A percentile compares a stretch with the other conserved stretches of the same genome.
These are phyloP conservation scores for Lactarius tabidus DNA, from an alignment of 768 basidiomycete genomes.

Conservation along the genomic window DNA sequence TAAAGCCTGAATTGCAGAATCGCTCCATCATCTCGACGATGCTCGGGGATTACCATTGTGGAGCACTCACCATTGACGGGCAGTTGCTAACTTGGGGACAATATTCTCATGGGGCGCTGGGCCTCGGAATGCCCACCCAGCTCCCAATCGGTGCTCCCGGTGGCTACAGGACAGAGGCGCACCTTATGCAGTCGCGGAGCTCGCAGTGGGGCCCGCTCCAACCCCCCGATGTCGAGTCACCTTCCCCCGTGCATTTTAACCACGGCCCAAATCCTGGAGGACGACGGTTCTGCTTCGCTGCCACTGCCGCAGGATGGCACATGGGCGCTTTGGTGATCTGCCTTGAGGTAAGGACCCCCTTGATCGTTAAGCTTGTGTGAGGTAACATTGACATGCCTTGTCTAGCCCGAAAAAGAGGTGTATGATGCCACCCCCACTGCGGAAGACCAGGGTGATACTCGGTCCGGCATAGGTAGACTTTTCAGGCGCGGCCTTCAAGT, in stretches of 20 bases:
- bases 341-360: constrained; percentile 52
- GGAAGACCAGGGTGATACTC: constrained; percentile 19
- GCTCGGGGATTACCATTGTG: constrained; percentile 90
- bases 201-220: constrained; percentile 4
- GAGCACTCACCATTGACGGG: constrained; percentile 75
- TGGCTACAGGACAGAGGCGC: constrained; percentile 44
- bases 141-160: constrained; percentile 56
- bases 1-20: constrained; percentile 73
- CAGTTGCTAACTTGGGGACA: constrained; percentile 78
- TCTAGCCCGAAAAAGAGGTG: constrained; percentile 36
- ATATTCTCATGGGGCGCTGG: constrained; percentile 76
- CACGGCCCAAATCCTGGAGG: constrained; percentile 41
- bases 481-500: constrained; percentile 13
- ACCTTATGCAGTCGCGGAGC: constrained; percentile 32
- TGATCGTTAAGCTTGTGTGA: neutral
- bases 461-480: constrained; percentile 28
- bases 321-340: constrained; percentile 86
- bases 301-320: constrained; percentile 88
- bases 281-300: constrained; percentile 68
- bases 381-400: neutral
- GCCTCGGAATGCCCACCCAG: constrained; percentile 69
- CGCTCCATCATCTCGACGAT: constrained; percentile 79
- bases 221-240: constrained; percentile 49
- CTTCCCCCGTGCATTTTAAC: constrained; percentile 72
- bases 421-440: constrained; percentile 28